Conservation (phyloP, 257 asterid species). For the Solanum clarkiae region DNA sequence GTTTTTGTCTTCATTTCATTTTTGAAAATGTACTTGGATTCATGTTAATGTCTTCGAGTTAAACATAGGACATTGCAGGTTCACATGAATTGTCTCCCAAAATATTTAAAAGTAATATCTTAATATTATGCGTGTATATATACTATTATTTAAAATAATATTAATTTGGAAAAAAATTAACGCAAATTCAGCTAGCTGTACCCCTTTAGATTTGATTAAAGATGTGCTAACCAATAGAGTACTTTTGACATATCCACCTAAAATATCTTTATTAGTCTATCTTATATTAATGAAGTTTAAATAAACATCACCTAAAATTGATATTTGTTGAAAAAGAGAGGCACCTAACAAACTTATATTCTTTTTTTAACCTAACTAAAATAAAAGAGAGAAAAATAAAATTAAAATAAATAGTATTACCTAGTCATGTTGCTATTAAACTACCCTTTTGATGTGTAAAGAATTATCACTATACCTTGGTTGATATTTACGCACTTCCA, state of each 20-base stretch:
- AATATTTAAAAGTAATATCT: too few species aligned
- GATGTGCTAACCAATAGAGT: background rate
- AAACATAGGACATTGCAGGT: background rate
- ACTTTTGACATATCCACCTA: background rate
- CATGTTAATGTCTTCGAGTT: background rate
- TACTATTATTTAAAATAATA: too few species aligned
- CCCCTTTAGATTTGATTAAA: background rate
- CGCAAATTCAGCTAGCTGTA: background rate
- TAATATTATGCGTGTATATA: too few species aligned
- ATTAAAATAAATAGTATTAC: background rate
- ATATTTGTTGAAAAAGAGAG: background rate
- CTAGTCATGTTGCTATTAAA: background rate
- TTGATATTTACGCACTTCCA: background rate
- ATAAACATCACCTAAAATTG: background rate
- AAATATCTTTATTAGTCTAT: background rate
- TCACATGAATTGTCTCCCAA: background rate
- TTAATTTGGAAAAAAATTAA: too few species aligned
- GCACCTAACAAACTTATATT: background rate
- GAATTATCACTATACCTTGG: background rate
- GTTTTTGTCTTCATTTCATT: background rate
- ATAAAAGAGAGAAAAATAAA: background rate
- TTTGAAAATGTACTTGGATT: background rate
- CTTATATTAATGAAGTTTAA: background rate
- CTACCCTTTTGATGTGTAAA: background rate
- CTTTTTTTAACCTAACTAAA: background rate